phyloP scores from a whole-genome alignment of 2,329 filamentous ascomycete species.

The Pseudocercospora cruenta region DNA sequence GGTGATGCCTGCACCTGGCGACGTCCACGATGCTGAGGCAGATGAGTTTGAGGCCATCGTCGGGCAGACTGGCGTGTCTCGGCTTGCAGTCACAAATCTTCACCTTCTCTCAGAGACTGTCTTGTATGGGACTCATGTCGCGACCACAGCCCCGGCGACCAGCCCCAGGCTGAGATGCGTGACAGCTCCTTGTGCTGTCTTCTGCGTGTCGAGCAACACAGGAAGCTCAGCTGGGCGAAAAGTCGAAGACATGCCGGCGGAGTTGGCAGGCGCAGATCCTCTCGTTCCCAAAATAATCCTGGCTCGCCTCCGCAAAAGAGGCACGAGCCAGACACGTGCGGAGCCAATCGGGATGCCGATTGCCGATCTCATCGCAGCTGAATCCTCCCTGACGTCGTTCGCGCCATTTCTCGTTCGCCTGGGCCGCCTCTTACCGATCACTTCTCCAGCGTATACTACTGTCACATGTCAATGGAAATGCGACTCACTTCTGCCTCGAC shows the following conservation, averaged over 20 bases:
- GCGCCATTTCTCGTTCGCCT: too few relatives aligned
- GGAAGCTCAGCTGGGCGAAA: neutral
- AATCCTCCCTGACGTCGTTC: neutral
- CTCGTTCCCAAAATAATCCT: too few relatives aligned
- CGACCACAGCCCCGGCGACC: neutral
- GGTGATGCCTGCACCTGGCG: slow-evolving; percentile 33
- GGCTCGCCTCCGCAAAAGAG: neutral
- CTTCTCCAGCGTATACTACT: too few relatives aligned
- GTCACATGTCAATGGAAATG: too few relatives aligned
- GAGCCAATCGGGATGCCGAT: neutral
- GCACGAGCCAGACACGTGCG: neutral
- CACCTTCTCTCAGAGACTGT: neutral
- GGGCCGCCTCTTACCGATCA: too few relatives aligned
- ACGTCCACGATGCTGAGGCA: slow-evolving; percentile 32
- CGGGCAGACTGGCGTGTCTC: neutral
- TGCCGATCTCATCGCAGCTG: neutral
- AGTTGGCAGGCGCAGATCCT: too few relatives aligned
- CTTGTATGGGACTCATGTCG: neutral
- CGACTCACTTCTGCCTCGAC: too few relatives aligned
- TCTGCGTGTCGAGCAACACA: neutral
- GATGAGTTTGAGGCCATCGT: slow-evolving; percentile 7
- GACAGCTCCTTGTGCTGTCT: neutral
- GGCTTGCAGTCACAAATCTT: neutral
- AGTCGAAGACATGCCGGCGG: too few relatives aligned
- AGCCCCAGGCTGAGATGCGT: neutral